A percentile compares a stretch with the other conserved stretches of the same genome.
phyloP scores from a whole-genome alignment of 768 basidiomycete genomes.

The Tylopilus balloui region DNA sequence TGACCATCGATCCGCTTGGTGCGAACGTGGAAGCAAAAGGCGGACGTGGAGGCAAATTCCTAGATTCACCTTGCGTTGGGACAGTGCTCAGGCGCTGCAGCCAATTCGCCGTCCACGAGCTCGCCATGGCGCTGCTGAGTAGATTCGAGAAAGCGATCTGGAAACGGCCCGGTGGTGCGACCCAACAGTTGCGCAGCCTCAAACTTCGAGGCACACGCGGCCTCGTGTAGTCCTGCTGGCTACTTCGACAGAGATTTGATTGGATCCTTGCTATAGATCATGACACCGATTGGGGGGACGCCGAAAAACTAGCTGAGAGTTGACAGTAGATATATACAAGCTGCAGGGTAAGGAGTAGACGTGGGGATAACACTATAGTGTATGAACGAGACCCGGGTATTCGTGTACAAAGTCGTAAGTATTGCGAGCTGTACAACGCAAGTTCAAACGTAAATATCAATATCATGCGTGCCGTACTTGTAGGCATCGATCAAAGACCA shows the following conservation, averaged over 20 bases:
- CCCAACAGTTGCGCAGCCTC: constrained; percentile 13
- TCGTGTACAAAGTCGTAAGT: constrained; percentile 15
- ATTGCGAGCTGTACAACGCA: constrained; percentile 8
- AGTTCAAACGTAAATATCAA: neutral
- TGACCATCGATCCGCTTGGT: neutral
- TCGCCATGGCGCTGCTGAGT: neutral
- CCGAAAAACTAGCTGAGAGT: no score
- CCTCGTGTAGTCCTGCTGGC: constrained; percentile 27
- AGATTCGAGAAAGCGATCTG: constrained; percentile 5
- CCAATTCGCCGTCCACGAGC: neutral
- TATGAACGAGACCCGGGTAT: constrained; percentile 24
- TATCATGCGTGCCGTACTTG: constrained; percentile 23
- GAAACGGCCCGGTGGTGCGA: constrained; percentile 9
- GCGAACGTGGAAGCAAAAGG: neutral
- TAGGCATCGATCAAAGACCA: constrained; percentile 9
- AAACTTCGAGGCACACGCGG: neutral
- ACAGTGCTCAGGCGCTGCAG: neutral
- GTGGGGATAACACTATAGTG: neutral
- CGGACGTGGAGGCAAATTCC: neutral
- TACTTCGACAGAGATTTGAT: constrained; percentile 5
- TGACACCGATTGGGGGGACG: no score
- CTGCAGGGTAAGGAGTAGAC: no score
- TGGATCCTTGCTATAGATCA: neutral
- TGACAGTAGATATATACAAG: no score
- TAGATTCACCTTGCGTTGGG: neutral